A percentile compares a stretch with the other conserved stretches of the same genome.
Conservation (phyloP, 768 basidiomycete species). For the Solioccasus polychromus region DNA sequence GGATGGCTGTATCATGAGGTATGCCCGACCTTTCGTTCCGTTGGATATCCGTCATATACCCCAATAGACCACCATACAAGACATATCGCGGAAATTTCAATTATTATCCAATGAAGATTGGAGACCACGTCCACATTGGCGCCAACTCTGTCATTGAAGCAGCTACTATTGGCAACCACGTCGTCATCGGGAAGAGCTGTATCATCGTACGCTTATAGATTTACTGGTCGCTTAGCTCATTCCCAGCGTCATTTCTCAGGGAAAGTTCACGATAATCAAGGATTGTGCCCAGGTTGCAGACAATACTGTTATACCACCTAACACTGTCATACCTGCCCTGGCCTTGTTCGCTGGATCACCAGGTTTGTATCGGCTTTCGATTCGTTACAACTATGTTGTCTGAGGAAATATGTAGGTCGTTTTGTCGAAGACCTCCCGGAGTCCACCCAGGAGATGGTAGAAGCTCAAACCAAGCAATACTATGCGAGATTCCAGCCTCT, state of each 20-base stretch:
- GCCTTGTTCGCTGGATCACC: constrained; percentile 87
- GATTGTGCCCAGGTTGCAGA: constrained; percentile 91
- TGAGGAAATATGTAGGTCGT: constrained; percentile 49
- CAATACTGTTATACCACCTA: constrained; percentile 85
- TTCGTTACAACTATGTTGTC: background rate
- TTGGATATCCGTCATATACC: background rate
- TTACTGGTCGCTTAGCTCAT: background rate
- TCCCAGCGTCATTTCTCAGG: constrained; percentile 44
- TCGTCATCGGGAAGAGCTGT: constrained; percentile 94
- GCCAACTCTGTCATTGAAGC: constrained; percentile 89
- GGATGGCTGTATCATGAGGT: constrained; percentile 88
- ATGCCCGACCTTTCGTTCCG: constrained; percentile 14
- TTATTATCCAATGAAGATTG: constrained; percentile 97
- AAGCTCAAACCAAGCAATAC: constrained; percentile 79
- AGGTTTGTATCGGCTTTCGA: constrained; percentile 44
- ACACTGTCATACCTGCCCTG: constrained; percentile 88
- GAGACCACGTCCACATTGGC: constrained; percentile 93
- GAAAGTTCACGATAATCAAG: constrained; percentile 95
- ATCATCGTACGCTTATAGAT: constrained; percentile 65
- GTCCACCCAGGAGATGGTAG: constrained; percentile 89
- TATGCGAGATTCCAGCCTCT: constrained; percentile 79
- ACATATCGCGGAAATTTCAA: constrained; percentile 91
- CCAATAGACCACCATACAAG: constrained; percentile 75
- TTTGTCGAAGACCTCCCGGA: constrained; percentile 87
- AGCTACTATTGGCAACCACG: constrained; percentile 89